Evolutionary conservation across 2,329 filamentous ascomycete species (phyloP), one percentile per base, ranked within the genome.

Genomic region (Colletotrichum godetiae): DNA sequence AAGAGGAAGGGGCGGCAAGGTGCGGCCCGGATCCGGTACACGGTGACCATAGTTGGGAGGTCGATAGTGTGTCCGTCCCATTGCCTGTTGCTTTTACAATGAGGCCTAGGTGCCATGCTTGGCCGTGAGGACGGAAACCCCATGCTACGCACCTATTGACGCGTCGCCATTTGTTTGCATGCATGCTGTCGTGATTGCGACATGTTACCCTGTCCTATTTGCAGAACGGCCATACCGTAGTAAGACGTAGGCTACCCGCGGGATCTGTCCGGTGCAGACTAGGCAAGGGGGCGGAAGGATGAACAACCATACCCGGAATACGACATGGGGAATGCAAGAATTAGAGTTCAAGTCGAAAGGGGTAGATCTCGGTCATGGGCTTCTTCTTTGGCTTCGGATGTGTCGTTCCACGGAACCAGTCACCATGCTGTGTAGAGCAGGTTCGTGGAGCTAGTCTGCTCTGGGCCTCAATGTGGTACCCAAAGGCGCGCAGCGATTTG

Each of bases 251-350:
- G 33, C 31, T 60, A 22, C 22, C 59, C 67, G 55, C 35, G 37
- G 55, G 42, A 35, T 19, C 67, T 37, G 42, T 53, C 35, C 13
- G 31, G 49, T 49, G 57, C 33, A 19, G 37, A 33, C 69, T 56
- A 63, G n/a, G 55, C 70, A 64, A 10, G 53, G 61, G 69, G 70
- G 59, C 66, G 55, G 70, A 73, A 73, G 59, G 66, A 56, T 31
- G 59, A 73, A 64, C 27, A 61, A 60, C 66, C 42, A 49, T 35
- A 70, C 56, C 53, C 67, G 60, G 46, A 24, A 73, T 73, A 35
- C 66, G 60, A 52, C 55, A 55, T 59, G 42, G 60, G 56, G 12
- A 57, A 22, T 35, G 52, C 42, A 35, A 31, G 22, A 49, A 55
- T 55, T 56, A 65, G 33, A 65, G 66, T 56, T 73, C 42, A 37